These are phyloP conservation scores for Golovinomyces cichoracearum DNA, from an alignment of 2,329 filamentous ascomycete species.

Conservation along the genomic window DNA sequence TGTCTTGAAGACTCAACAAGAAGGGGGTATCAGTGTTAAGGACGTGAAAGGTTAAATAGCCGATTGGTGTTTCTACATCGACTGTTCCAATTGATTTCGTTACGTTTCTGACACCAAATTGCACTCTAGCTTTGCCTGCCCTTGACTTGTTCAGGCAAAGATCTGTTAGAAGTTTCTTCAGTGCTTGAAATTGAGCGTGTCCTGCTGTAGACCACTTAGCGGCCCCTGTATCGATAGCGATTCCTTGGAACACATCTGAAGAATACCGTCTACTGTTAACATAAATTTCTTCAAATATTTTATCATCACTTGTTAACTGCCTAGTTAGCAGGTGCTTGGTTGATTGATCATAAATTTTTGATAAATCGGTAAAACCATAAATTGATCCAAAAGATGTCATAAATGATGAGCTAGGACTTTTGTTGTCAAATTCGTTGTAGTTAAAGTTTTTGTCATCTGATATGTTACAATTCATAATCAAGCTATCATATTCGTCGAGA, in stretches of 20 bases:
- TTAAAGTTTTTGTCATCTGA: not conserved
- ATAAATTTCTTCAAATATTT: not conserved
- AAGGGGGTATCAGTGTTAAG: not conserved
- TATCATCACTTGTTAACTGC: not conserved
- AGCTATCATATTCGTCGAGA: not conserved
- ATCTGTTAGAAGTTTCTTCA: not conserved
- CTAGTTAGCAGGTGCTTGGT: not conserved
- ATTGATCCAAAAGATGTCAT: not conserved
- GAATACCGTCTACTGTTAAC: not conserved
- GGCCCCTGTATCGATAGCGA: constrained; percentile 1
- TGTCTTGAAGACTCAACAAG: not conserved
- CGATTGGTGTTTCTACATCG: not conserved
- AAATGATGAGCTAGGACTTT: not conserved
- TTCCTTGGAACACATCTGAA: not conserved
- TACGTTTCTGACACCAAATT: not conserved
- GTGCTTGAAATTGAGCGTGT: not conserved
- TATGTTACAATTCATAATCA: not conserved
- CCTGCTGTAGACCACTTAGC: not conserved
- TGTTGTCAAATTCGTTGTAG: not conserved
- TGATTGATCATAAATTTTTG: not conserved
- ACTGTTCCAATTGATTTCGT: not conserved
- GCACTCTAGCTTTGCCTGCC: not conserved
- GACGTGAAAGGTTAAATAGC: not conserved
- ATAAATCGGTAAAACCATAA: not conserved
- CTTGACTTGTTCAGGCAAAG: not conserved